Evolutionary conservation across 108 stramenopile species (phyloP).

Genomic region (Thalassiosira profunda): DNA sequence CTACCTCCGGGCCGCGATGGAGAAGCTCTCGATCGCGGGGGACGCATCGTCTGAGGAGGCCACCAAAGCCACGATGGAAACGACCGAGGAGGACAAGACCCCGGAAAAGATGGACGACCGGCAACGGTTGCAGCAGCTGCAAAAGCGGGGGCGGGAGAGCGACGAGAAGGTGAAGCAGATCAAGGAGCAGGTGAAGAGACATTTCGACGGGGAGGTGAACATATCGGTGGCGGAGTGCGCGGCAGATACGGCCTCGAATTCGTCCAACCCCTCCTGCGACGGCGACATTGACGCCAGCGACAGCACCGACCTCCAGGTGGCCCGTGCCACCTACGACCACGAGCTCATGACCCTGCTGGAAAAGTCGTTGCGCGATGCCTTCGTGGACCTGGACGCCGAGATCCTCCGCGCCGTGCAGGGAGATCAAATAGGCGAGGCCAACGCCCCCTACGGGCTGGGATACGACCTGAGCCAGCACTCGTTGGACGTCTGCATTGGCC

Average conservation of each 20-base stretch:
- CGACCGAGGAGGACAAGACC: neutral
- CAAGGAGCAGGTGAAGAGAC: constrained; percentile 20
- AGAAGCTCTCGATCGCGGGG: neutral
- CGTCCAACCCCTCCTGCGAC: neutral
- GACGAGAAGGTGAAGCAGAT: constrained; percentile 36
- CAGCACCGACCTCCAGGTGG: constrained; percentile 12
- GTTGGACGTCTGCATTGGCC: no score
- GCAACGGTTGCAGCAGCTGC: constrained; percentile 5
- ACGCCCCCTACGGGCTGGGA: constrained; percentile 30
- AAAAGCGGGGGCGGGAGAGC: constrained; percentile 27
- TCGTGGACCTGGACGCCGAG: constrained; percentile 66
- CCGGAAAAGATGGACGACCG: neutral
- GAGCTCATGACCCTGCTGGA: constrained; percentile 48
- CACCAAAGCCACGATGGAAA: neutral
- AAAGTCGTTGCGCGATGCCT: constrained; percentile 54
- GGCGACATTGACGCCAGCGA: neutral
- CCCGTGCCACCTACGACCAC: constrained; percentile 32
- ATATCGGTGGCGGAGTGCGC: neutral
- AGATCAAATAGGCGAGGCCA: constrained; percentile 26
- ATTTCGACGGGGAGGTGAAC: constrained; percentile 17
- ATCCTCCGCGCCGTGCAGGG: constrained; percentile 47
- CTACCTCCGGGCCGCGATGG: constrained; percentile 3
- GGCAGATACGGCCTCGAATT: neutral
- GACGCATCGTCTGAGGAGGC: neutral
- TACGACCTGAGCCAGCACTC: no score